Evolutionary conservation across 345 rosid species (phyloP).

Genomic region (Cardiospermum halicacabum): DNA sequence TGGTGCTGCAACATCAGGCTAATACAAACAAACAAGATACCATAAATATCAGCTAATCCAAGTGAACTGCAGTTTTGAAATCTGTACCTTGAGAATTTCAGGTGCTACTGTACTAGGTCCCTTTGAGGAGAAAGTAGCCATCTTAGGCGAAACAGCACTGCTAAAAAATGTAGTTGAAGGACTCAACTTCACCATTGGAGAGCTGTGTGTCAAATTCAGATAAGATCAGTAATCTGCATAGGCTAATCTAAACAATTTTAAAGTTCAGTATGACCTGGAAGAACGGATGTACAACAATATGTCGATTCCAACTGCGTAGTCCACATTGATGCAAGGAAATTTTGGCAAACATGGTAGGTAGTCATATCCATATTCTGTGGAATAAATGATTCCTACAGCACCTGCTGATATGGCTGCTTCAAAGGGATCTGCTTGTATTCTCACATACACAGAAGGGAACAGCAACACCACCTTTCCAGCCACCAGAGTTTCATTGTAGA

Average conservation of each 20-base stretch:
- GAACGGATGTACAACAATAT: conserved; percentile 34
- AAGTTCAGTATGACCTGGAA: too few relatives aligned
- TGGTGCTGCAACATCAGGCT: conserved; percentile 46
- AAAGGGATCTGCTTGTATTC: conserved; percentile 22
- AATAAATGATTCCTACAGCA: conserved; percentile 37
- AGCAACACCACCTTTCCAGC: conserved; percentile 33
- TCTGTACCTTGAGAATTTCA: conserved; percentile 18
- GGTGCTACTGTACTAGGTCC: conserved; percentile 12
- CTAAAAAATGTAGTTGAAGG: conserved; percentile 25
- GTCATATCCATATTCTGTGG: conserved; percentile 26
- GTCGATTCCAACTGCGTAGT: conserved; percentile 30
- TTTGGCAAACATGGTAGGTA: conserved; percentile 22
- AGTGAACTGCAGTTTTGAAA: not conserved
- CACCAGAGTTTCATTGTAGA: conserved; percentile 15
- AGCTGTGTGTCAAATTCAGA: too few relatives aligned
- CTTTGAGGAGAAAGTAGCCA: conserved; percentile 38
- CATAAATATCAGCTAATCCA: too few relatives aligned
- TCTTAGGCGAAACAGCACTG: conserved; percentile 30
- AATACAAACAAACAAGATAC: not conserved
- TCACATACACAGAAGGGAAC: conserved; percentile 19
- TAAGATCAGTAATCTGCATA: not conserved
- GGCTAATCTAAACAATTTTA: too few relatives aligned
- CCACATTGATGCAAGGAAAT: conserved; percentile 32
- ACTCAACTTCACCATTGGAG: conserved; percentile 20
- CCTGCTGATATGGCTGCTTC: conserved; percentile 21